phyloP scores from a whole-genome alignment of 2,329 filamentous ascomycete genomes.

The Phaeomoniella chlamydospora region DNA sequence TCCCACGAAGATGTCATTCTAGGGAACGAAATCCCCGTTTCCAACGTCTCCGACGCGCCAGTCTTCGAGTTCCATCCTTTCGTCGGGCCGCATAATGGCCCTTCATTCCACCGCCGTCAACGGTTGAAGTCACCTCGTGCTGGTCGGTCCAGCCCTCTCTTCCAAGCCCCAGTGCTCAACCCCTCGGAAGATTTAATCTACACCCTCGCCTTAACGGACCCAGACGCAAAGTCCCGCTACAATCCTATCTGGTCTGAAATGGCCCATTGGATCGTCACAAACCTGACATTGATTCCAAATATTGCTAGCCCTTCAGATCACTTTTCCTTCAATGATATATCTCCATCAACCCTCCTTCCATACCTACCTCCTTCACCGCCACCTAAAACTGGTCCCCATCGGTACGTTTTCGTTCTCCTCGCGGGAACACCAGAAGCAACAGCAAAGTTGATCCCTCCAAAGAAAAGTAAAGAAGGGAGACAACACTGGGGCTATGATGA shows the following conservation, averaged over 20 bases:
- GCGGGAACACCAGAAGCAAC: slow-evolving; percentile 18
- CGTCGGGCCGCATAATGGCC: slow-evolving; percentile 3
- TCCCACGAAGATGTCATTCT: slow-evolving; percentile 28
- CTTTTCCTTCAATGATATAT: slow-evolving; percentile 6
- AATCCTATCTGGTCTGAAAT: slow-evolving; percentile 42
- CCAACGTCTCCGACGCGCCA: slow-evolving; percentile 25
- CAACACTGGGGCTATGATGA: slow-evolving; percentile 40
- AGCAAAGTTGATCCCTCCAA: slow-evolving; percentile 27
- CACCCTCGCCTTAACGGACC: slow-evolving; percentile 39
- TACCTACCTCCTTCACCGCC: slow-evolving; percentile 42
- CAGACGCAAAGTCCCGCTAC: slow-evolving; percentile 39
- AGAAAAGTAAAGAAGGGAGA: slow-evolving; percentile 20
- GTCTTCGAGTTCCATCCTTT: slow-evolving; percentile 22
- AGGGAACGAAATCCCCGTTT: slow-evolving; percentile 38
- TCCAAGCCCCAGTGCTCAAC: slow-evolving; percentile 6
- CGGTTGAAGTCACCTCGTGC: background rate
- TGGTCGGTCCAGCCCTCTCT: slow-evolving; percentile 4
- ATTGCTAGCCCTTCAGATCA: background rate
- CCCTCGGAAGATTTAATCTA: slow-evolving; percentile 19
- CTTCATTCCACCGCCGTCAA: background rate
- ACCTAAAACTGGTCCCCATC: slow-evolving; percentile 39
- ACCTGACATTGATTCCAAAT: slow-evolving; percentile 8
- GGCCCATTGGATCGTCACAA: slow-evolving; percentile 36
- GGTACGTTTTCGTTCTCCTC: slow-evolving; percentile 42
- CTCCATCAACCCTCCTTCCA: slow-evolving; percentile 17